Percentiles rank a stretch among this genome's conserved stretches.
These are phyloP conservation scores for Cymbidium sinense DNA, from an alignment of 106 monocot genomes.

Conservation along the genomic window DNA sequence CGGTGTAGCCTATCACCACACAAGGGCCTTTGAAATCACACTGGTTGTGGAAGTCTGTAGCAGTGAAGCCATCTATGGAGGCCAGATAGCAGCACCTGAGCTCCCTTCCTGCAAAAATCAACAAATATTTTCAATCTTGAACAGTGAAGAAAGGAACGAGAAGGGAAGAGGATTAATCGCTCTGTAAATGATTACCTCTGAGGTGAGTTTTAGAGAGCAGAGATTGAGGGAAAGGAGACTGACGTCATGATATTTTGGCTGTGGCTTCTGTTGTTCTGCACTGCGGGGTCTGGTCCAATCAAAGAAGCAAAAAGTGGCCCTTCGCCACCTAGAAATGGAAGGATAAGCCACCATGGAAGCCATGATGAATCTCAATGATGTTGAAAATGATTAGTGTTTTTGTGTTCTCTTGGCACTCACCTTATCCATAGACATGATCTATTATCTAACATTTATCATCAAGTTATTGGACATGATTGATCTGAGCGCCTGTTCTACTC, in stretches of 20 bases:
- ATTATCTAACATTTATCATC: background rate
- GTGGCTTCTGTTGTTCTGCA: constrained; percentile 16
- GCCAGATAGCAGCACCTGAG: constrained; percentile 54
- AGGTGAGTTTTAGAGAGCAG: constrained; percentile 41
- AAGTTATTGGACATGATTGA: background rate
- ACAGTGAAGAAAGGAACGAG: background rate
- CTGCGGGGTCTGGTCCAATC: constrained; percentile 30
- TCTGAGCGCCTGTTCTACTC: no score
- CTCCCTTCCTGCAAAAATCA: constrained; percentile 25
- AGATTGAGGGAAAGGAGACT: constrained; percentile 33
- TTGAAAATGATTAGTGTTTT: background rate
- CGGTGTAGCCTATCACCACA: constrained; percentile 48
- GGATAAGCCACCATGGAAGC: constrained; percentile 10
- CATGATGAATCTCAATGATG: background rate
- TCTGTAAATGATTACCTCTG: constrained; percentile 15
- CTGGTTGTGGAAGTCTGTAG: constrained; percentile 32
- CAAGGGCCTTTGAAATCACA: constrained; percentile 74
- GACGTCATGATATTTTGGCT: constrained; percentile 36
- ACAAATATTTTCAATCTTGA: background rate
- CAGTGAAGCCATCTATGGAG: constrained; percentile 51
- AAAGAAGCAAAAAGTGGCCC: constrained; percentile 21
- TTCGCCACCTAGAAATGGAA: constrained; percentile 8
- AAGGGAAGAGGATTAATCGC: no score
- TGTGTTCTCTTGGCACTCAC: background rate
- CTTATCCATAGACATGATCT: no score